Percentiles rank a stretch among this genome's conserved stretches.
Evolutionary conservation across 768 basidiomycete genomes (phyloP).

Genomic region (Galerina marginata): DNA sequence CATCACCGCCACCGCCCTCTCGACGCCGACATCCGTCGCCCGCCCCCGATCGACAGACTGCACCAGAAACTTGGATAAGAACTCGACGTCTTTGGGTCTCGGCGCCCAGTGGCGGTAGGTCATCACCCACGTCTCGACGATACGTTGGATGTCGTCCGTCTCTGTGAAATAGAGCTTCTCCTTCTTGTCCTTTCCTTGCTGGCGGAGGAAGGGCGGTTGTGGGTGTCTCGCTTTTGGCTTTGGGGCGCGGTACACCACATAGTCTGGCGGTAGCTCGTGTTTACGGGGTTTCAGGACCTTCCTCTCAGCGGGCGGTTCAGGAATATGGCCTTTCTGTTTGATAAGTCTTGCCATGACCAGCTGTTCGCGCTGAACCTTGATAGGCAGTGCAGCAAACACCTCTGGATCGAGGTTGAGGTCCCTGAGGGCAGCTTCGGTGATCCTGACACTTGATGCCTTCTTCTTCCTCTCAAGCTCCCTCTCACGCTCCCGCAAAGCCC

Average conservation of each 20-base stretch:
- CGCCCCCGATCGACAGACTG: constrained; percentile 62
- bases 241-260: constrained; percentile 51
- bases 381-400: constrained; percentile 70
- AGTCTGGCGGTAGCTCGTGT: constrained; percentile 42
- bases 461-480: constrained; percentile 24
- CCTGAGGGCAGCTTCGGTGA: constrained; percentile 62
- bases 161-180: constrained; percentile 66
- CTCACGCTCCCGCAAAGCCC: constrained; percentile 34
- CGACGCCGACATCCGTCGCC: constrained; percentile 65
- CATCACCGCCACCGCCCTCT: constrained; percentile 71
- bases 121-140: constrained; percentile 80
- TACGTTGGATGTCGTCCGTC: constrained; percentile 71
- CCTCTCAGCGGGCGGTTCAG: constrained; percentile 45
- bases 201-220: constrained; percentile 57
- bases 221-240: constrained; percentile 61
- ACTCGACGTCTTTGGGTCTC: constrained; percentile 73
- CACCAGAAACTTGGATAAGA: constrained; percentile 74
- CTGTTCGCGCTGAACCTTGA: constrained; percentile 74
- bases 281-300: constrained; percentile 62
- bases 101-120: constrained; percentile 66
- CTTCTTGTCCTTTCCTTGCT: constrained; percentile 58
- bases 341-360: constrained; percentile 62
- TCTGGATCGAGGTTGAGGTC: constrained; percentile 75
- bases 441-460: constrained; percentile 41
- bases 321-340: constrained; percentile 45